These are phyloP conservation scores for Ophiostoma ulmi DNA, from an alignment of 2,329 filamentous ascomycete genomes.

Conservation along the genomic window DNA sequence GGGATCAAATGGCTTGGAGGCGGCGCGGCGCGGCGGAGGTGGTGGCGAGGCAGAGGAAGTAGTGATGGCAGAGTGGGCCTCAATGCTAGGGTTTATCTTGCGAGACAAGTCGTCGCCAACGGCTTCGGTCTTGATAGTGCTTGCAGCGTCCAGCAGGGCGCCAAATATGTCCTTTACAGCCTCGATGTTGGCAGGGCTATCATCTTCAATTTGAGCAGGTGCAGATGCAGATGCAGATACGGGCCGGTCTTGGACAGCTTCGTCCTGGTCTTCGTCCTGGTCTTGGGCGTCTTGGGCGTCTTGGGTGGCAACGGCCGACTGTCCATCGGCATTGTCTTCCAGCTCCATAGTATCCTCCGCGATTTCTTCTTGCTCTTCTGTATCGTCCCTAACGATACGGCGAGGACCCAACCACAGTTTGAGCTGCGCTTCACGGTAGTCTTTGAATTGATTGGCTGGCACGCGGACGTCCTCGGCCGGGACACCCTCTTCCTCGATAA, in stretches of 20 bases:
- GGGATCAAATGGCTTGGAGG: slow-evolving; percentile 42
- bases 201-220: background rate
- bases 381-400: slow-evolving; percentile 22
- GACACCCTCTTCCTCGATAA: slow-evolving; percentile 31
- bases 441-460: slow-evolving; percentile 23
- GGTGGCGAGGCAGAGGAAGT: background rate
- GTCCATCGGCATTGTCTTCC: slow-evolving; percentile 19
- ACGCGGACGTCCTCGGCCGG: slow-evolving; percentile 27
- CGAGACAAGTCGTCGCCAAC: background rate
- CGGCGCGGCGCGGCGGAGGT: slow-evolving; percentile 22
- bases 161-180: slow-evolving; percentile 12
- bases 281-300: background rate
- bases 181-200: background rate
- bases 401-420: slow-evolving; percentile 27
- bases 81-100: background rate
- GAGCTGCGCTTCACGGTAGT: slow-evolving; percentile 23
- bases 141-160: slow-evolving; percentile 20
- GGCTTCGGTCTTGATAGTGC: slow-evolving; percentile 19
- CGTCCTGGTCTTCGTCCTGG: slow-evolving; percentile 20
- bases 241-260: slow-evolving; percentile 27
- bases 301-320: background rate
- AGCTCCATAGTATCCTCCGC: slow-evolving; percentile 16
- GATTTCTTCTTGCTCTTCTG: slow-evolving; percentile 20
- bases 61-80: slow-evolving; percentile 6
- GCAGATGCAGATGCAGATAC: slow-evolving; percentile 9